A percentile compares a stretch with the other conserved stretches of the same genome.
phyloP scores from a whole-genome alignment of 139 green algal species.

The Chlamydomonas incerta region DNA sequence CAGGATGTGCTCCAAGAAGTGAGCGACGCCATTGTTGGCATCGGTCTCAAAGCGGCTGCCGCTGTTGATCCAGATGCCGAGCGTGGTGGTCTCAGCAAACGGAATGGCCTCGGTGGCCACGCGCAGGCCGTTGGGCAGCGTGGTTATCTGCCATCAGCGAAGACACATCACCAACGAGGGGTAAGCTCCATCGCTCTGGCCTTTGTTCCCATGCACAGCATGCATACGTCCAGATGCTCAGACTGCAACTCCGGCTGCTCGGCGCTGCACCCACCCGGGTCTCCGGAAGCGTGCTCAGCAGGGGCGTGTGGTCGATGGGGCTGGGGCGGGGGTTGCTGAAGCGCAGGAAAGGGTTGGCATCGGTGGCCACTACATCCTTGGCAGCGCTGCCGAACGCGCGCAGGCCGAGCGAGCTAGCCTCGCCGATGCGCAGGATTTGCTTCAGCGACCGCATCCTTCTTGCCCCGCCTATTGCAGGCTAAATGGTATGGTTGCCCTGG shows the following conservation, averaged over 20 bases:
- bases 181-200: not conserved
- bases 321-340: slow-evolving; percentile 82
- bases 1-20: slow-evolving; percentile 99
- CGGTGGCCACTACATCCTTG: slow-evolving; percentile 45
- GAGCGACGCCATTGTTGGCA: slow-evolving; percentile 93
- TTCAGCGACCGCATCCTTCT: slow-evolving; percentile 28
- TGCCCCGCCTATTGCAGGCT: not conserved
- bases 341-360: slow-evolving; percentile 79
- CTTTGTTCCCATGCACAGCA: not conserved
- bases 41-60: slow-evolving; percentile 94
- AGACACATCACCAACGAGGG: not conserved
- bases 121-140: slow-evolving; percentile 91
- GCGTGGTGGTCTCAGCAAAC: slow-evolving; percentile 89
- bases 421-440: slow-evolving; percentile 15
- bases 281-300: slow-evolving; percentile 84
- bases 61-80: slow-evolving; percentile 99
- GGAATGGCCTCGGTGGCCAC: slow-evolving; percentile 93
- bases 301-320: slow-evolving; percentile 65
- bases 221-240: not conserved
- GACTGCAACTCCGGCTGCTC: not conserved
- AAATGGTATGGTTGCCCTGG: no score
- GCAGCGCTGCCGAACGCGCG: slow-evolving; percentile 41
- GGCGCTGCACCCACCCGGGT: slow-evolving; percentile 74
- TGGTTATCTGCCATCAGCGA: slow-evolving; percentile 86
- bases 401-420: not conserved